Evolutionary conservation across 345 rosid species (phyloP), one percentile per base, ranked within the genome.

Genomic region (Brassica incana): DNA sequence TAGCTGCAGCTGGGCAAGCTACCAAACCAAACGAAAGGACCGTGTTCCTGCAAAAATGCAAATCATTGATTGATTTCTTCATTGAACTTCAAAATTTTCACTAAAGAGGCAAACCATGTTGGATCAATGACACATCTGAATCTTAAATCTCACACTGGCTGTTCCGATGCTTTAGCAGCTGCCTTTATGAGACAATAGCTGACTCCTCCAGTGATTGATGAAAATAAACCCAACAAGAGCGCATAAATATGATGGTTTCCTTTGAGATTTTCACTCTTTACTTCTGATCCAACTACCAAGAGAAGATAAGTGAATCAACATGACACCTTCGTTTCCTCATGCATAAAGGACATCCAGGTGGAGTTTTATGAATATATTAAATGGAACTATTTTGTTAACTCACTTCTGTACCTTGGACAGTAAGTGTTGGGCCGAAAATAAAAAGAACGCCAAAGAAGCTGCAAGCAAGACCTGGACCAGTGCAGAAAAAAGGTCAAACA

Each of bases 361-460:
- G n/a, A 59, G 15, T 35, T 67, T 50, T 71, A 66, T 14, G 20
- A 33, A 48, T 67, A 45, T 29, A 69, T 72, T 30, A 54, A 32
- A 54, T 65, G 71, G 62, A 63, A 82, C 86, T 88, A 84, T 78
- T 86, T 72, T 79, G 86, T 79, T 74, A 90, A 90, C 97, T 92
- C 94, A 90, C 91, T 86, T 90, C 91, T 89, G 85, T 94, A 94
- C 97, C 97, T 94, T 92, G 93, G 77, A 90, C 85, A 65, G 85
- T 81, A 79, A 92, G 87, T 69, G 84, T 84, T 80, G 83, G 93
- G 77, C 85, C 92, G 61, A 85, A 94, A 82, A 89, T 88, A 83
- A 91, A 90, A 78, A 94, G 91, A 73, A 92, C 83, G 4, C 98
- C 98, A 66, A 89, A 88, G 86, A 89, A 90, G 79, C 96, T 92